Percentiles rank a stretch among this genome's conserved stretches.
Conservation (phyloP, 805 yeast genomes). For the Candida tibetensis region DNA sequence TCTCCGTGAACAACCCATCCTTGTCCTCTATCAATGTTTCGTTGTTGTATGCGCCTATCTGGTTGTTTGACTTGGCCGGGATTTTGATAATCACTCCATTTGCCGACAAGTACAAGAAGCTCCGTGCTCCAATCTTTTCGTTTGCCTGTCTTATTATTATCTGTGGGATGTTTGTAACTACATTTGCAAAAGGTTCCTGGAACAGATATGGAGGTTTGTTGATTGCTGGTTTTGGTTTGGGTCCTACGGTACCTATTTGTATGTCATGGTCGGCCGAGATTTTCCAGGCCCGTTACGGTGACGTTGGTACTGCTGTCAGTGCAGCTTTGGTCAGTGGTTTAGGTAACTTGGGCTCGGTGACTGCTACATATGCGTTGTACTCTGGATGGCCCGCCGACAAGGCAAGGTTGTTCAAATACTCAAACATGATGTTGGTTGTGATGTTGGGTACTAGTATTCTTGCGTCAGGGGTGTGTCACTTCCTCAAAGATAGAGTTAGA, state of each 20-base stretch:
- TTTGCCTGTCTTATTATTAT: slow-evolving; percentile 66
- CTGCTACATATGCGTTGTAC: slow-evolving; percentile 82
- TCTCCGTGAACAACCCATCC: slow-evolving; percentile 58
- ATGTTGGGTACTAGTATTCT: slow-evolving; percentile 74
- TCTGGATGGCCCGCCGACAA: slow-evolving; percentile 84
- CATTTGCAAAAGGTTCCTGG: slow-evolving; percentile 75
- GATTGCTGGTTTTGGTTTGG: slow-evolving; percentile 82
- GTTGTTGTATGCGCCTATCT: slow-evolving; percentile 80
- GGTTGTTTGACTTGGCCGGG: slow-evolving; percentile 81
- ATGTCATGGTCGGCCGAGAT: slow-evolving; percentile 84
- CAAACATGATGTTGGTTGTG: slow-evolving; percentile 81
- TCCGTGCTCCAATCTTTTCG: slow-evolving; percentile 62
- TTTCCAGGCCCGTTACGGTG: slow-evolving; percentile 69
- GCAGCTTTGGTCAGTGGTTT: slow-evolving; percentile 82
- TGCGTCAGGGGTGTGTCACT: slow-evolving; percentile 32
- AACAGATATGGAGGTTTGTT: slow-evolving; percentile 74
- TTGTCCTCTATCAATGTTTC: slow-evolving; percentile 68
- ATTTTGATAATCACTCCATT: slow-evolving; percentile 74
- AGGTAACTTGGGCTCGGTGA: slow-evolving; percentile 84
- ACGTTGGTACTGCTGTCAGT: slow-evolving; percentile 79
- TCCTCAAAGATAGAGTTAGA: slow-evolving; percentile 31
- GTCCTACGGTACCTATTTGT: slow-evolving; percentile 86
- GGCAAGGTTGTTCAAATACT: slow-evolving; percentile 56
- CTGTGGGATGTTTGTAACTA: slow-evolving; percentile 69
- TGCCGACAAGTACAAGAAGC: slow-evolving; percentile 63